Evolutionary conservation across 1,284 basidiomycete genomes (phyloP).

Genomic region (Malassezia restricta): DNA sequence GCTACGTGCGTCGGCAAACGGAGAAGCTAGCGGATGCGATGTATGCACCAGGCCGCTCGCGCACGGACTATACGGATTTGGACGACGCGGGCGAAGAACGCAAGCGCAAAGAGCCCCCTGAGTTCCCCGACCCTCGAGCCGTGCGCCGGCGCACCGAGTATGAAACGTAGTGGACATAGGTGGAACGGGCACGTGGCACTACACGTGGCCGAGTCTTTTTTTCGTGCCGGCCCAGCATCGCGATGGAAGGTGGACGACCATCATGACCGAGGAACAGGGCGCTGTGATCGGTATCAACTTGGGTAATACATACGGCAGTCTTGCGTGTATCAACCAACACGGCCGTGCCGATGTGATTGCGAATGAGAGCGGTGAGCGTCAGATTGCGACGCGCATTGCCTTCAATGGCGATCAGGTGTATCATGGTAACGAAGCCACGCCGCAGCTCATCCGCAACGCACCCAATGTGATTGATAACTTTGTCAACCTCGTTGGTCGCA

Average conservation of each 20-base stretch:
- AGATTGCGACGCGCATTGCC: conserved; percentile 86
- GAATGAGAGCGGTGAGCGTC: conserved; percentile 94
- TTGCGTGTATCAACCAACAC: conserved; percentile 81
- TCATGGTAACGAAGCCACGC: conserved; percentile 87
- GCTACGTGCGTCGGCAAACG: conserved; percentile 32
- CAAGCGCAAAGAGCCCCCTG: conserved; percentile 8
- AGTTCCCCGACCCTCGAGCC: conserved; percentile 10
- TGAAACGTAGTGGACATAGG: neutral
- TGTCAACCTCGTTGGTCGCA: conserved; percentile 83
- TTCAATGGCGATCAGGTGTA: conserved; percentile 63
- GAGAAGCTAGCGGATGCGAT: neutral
- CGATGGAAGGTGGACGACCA: conserved; percentile 1
- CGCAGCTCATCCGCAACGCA: conserved; percentile 87
- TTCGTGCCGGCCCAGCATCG: neutral
- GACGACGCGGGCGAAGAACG: conserved; percentile 9
- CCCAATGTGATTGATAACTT: conserved; percentile 89
- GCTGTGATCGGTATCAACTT: conserved; percentile 80
- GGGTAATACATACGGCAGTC: conserved; percentile 87
- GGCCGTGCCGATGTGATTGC: conserved; percentile 54
- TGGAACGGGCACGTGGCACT: neutral
- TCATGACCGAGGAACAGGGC: conserved; percentile 32
- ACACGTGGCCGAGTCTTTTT: neutral
- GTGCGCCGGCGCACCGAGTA: conserved; percentile 13
- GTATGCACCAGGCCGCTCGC: neutral
- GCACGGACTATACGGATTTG: conserved; percentile 8